Conservation (phyloP, 2,329 filamentous ascomycete species). For the Stagonosporopsis rhizophila region DNA sequence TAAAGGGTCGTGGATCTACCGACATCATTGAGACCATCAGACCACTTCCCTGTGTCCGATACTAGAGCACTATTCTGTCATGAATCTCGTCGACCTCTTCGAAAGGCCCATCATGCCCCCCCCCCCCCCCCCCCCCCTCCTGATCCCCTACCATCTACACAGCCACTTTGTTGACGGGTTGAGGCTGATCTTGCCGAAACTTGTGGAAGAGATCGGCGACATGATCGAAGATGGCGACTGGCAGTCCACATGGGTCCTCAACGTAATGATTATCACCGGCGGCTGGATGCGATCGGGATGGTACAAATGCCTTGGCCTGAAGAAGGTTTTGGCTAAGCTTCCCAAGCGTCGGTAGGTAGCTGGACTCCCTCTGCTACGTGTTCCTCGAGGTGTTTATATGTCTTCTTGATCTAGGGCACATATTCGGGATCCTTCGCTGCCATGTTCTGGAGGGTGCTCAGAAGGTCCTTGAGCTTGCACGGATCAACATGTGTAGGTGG, state of each 20-base stretch:
- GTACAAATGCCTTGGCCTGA: constrained; percentile 43
- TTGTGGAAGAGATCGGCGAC: constrained; percentile 63
- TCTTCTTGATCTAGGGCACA: constrained; percentile 32
- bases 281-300: constrained; percentile 39
- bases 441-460: constrained; percentile 44
- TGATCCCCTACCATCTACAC: no score
- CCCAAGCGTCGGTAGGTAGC: constrained; percentile 43
- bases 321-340: constrained; percentile 39
- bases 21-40: no score
- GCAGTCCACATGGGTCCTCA: constrained; percentile 61
- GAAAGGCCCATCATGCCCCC: no score
- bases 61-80: no score
- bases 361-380: constrained; percentile 43
- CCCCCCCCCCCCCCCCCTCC: no score
- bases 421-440: constrained; percentile 29
- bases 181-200: constrained; percentile 52
- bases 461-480: constrained; percentile 38
- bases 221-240: constrained; percentile 65
- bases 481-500: background rate
- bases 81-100: no score
- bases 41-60: no score
- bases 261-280: constrained; percentile 61
- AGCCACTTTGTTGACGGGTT: constrained; percentile 35
- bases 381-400: constrained; percentile 29
- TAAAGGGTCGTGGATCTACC: no score